Evolutionary conservation across 1,284 basidiomycete genomes (phyloP).

Genomic region (Malassezia brasiliensis): DNA sequence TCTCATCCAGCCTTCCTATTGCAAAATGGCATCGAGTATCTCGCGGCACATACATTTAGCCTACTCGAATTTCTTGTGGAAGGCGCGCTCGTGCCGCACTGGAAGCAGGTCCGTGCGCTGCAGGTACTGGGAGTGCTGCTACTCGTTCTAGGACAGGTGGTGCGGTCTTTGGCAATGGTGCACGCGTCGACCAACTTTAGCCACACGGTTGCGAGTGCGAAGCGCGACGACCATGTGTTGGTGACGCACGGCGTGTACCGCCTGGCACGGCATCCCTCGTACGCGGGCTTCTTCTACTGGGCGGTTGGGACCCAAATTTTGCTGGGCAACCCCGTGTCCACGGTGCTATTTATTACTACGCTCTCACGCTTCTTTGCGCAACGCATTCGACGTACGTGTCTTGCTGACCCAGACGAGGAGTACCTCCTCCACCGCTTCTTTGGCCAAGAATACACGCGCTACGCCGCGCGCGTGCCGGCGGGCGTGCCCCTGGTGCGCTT

Average conservation of each 20-base stretch:
- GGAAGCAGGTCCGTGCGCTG: constrained; percentile 9
- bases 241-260: constrained; percentile 52
- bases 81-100: not conserved
- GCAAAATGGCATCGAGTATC: constrained; percentile 78
- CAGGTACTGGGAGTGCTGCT: constrained; percentile 54
- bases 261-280: constrained; percentile 87
- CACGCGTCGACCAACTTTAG: constrained; percentile 88
- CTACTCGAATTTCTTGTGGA: constrained; percentile 60
- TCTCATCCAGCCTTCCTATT: constrained; percentile 69
- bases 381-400: constrained; percentile 58
- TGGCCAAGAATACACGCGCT: constrained; percentile 64
- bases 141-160: constrained; percentile 62
- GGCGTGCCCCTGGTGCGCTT: constrained; percentile 54
- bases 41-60: constrained; percentile 70
- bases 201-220: constrained; percentile 53
- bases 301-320: constrained; percentile 88
- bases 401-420: constrained; percentile 61
- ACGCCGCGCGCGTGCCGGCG: constrained; percentile 61
- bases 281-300: constrained; percentile 97
- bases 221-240: constrained; percentile 34
- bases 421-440: constrained; percentile 65
- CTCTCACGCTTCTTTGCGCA: constrained; percentile 77
- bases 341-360: constrained; percentile 58
- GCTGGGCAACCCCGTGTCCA: constrained; percentile 72
- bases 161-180: constrained; percentile 87